phyloP scores from a whole-genome alignment of 305 asterid genomes.

The Fraxinus nigra region DNA sequence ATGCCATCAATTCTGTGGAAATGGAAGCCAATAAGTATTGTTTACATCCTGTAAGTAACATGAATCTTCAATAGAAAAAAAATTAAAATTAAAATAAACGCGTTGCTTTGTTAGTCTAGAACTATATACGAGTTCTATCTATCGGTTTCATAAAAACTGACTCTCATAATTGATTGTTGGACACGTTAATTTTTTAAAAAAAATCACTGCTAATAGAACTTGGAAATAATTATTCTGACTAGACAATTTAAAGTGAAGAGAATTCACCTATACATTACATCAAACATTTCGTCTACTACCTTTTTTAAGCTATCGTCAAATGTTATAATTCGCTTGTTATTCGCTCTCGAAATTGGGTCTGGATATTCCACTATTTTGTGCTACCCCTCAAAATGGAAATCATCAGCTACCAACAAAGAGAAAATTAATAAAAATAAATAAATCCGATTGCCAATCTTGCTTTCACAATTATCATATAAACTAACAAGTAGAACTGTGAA shows the following conservation, averaged over 20 bases:
- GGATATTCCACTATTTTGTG: constrained; percentile 70
- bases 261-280: constrained; percentile 74
- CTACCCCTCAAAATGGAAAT: constrained; percentile 60
- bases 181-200: constrained; percentile 3
- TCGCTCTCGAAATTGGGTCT: constrained; percentile 65
- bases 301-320: constrained; percentile 76
- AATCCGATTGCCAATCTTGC: constrained; percentile 1
- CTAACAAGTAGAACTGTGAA: not conserved
- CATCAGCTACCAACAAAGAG: constrained; percentile 46
- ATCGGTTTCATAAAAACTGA: not conserved
- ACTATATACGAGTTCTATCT: not conserved
- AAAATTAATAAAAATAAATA: not conserved
- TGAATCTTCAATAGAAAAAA: constrained; percentile 26
- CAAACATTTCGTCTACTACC: constrained; percentile 80
- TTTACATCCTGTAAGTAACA: constrained; percentile 36
- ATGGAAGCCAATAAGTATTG: constrained; percentile 37
- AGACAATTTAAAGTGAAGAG: not conserved
- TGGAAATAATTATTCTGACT: not conserved
- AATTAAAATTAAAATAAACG: not conserved
- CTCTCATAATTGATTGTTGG: not conserved
- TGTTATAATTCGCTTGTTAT: constrained; percentile 55
- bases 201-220: not conserved
- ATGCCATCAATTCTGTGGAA: constrained; percentile 87
- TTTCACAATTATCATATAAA: not conserved
- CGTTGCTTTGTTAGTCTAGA: not conserved